Base-by-base conservation (phyloP, 768 basidiomycete species). In the Royoungia palumana region DNA sequence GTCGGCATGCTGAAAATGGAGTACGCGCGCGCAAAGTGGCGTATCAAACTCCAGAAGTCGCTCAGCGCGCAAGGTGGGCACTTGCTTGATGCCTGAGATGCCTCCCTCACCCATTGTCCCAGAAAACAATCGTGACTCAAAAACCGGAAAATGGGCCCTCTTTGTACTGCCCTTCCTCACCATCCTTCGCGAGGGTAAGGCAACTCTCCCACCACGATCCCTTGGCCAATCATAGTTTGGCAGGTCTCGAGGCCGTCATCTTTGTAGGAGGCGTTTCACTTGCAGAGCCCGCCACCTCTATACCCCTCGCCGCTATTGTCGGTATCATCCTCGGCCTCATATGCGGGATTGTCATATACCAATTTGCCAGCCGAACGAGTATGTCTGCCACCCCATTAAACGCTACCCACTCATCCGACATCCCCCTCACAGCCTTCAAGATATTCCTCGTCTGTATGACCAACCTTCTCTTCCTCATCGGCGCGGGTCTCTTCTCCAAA, bases 1-100 rank as follows among this genome's bases (percentile, higher is more conserved):
- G 62, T 97, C 34, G 86, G 87, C 30, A 94, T 98, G 88, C 81
- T 99, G 51, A 93, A 90, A 64, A 85, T 99, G 80, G 94, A 98
- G 67, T 77, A 86, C 61, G 87, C 95, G 11, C 89, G 92, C 65
- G 79, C 86, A n/a, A 93, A 90, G 68, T 99, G 95, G 95, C 81
- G 90, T 56, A 70, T 90, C 62, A 96, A 95, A 73, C 82, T 98
- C 41, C 75, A 83, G 47, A 74, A 73, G 12, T 88, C 94, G 1
- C 96, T 97, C 70, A 72, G 76, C 20, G 78, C 74, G 14, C 68
- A 78, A 48, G 55, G 85, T 82, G 51, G 34, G 76, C 59, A 4
- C n/a, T 2, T 19, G 12, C 30, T 40, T n/a, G 3, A 22, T 35
- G 27, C 25, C 28, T 21, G 7, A 35, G 14, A 25, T 53, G 21